phyloP scores from a whole-genome alignment of 2,329 filamentous ascomycete species.

The Scedosporium dehoogii region DNA sequence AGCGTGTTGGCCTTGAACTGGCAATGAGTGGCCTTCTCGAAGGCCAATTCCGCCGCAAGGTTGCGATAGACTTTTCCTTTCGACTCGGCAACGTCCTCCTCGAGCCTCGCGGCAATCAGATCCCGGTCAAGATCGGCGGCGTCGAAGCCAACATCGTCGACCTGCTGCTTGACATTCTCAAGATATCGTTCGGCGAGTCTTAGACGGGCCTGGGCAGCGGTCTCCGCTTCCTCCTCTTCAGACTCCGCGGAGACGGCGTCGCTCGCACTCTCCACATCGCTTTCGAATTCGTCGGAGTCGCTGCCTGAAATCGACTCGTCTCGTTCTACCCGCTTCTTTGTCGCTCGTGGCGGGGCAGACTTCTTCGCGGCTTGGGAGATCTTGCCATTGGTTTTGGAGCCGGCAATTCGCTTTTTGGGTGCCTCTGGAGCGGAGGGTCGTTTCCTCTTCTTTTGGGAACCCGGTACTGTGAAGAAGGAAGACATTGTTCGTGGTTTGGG shows the following conservation, averaged over 20 bases:
- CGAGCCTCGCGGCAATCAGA: slow-evolving; percentile 77
- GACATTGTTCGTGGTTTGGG: slow-evolving; percentile 52
- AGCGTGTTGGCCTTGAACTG: slow-evolving; percentile 72
- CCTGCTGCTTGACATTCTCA: slow-evolving; percentile 76
- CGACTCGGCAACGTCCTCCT: slow-evolving; percentile 84
- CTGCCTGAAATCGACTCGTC: slow-evolving; percentile 82
- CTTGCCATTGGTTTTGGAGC: slow-evolving; percentile 32
- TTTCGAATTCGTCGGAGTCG: slow-evolving; percentile 59
- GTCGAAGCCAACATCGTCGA: slow-evolving; percentile 77
- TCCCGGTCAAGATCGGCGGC: slow-evolving; percentile 90
- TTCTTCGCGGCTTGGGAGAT: slow-evolving; percentile 25
- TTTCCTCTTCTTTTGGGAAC: slow-evolving; percentile 86
- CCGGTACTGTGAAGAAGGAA: slow-evolving; percentile 88
- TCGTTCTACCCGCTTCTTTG: slow-evolving; percentile 37
- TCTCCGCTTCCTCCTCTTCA: slow-evolving; percentile 75
- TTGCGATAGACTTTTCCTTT: slow-evolving; percentile 84
- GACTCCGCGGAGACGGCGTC: slow-evolving; percentile 39
- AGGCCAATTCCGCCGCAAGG: slow-evolving; percentile 64
- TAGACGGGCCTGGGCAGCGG: slow-evolving; percentile 76
- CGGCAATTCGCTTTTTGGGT: slow-evolving; percentile 50
- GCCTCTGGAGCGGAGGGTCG: slow-evolving; percentile 44
- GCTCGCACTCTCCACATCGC: slow-evolving; percentile 34
- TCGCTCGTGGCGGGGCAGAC: slow-evolving; percentile 17
- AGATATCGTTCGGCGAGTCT: slow-evolving; percentile 87
- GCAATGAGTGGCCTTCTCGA: slow-evolving; percentile 55